A percentile compares a stretch with the other conserved stretches of the same genome.
These are phyloP conservation scores for Sugiyamaella castrensis DNA, from an alignment of 1,139 yeast genomes.

Conservation along the genomic window DNA sequence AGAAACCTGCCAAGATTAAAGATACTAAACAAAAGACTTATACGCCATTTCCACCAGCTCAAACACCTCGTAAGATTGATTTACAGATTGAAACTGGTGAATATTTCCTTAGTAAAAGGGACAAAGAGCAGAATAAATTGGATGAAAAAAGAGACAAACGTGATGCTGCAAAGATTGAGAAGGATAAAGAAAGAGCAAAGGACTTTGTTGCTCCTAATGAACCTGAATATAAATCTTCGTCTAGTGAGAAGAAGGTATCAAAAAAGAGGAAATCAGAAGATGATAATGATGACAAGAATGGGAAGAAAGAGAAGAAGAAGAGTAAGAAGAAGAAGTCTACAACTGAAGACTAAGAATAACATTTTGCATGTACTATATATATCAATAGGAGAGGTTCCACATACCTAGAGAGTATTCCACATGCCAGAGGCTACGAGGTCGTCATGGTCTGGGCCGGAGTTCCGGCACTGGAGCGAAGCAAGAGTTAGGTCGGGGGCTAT, in stretches of 20 bases:
- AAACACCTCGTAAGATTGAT: slow-evolving; percentile 95
- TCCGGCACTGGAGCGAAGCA: no score
- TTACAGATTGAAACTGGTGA: slow-evolving; percentile 98
- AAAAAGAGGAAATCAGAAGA: slow-evolving; percentile 18
- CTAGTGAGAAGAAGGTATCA: slow-evolving; percentile 23
- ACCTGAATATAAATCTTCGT: slow-evolving; percentile 41
- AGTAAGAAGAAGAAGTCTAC: slow-evolving; percentile 26
- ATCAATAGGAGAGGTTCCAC: no score
- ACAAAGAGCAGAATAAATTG: slow-evolving; percentile 67
- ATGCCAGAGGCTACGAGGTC: no score
- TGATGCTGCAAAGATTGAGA: slow-evolving; percentile 61
- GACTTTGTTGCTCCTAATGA: slow-evolving; percentile 87
- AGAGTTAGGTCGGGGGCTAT: no score
- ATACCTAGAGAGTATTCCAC: no score
- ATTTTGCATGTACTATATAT: no score
- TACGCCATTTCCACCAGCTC: slow-evolving; percentile 99
- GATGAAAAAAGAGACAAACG: slow-evolving; percentile 80
- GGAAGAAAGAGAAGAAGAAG: slow-evolving; percentile 32
- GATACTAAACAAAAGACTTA: slow-evolving; percentile 67
- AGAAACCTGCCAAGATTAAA: slow-evolving; percentile 67
- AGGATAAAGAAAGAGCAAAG: slow-evolving; percentile 68
- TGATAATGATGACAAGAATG: slow-evolving; percentile 23
- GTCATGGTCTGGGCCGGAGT: no score
- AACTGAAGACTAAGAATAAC: slow-evolving; percentile 4
- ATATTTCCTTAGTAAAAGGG: slow-evolving; percentile 84